Conservation (phyloP, 345 rosid species). For the Syzygium grande region DNA sequence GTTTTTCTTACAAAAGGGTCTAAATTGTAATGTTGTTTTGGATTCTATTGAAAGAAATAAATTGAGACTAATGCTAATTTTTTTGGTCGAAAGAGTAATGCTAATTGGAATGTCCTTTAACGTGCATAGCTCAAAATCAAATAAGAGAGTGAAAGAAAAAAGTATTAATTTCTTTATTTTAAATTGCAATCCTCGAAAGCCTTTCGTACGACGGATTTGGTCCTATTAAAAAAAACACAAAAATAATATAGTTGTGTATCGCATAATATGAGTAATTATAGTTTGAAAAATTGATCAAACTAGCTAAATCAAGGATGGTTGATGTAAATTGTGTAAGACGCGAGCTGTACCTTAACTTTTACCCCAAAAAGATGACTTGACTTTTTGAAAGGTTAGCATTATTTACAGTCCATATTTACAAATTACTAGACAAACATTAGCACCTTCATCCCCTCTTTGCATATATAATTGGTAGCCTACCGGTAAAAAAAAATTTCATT, state of each 20-base stretch:
- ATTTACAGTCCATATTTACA: background rate
- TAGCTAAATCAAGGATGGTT: rapidly evolving
- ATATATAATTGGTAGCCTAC: background rate
- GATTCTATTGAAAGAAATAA: background rate
- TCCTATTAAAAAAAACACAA: background rate
- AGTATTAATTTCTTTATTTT: background rate
- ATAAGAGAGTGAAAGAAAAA: background rate
- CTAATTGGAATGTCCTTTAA: background rate
- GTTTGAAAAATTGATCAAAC: background rate
- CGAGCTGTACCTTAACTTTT: background rate
- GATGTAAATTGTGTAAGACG: background rate
- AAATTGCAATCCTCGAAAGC: background rate
- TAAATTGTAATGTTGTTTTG: background rate
- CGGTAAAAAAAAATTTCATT: background rate
- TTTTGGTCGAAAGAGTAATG: background rate
- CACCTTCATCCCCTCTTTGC: background rate
- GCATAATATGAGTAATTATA: background rate
- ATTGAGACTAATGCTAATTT: background rate
- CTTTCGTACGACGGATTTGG: background rate
- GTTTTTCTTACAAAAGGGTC: background rate
- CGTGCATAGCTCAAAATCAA: background rate
- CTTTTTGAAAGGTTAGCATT: too few relatives aligned
- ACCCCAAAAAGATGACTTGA: background rate
- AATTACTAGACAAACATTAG: background rate
- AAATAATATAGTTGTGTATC: background rate